phyloP scores from a whole-genome alignment of 129 eudicot species.

The Centrapalus pauciflorus region DNA sequence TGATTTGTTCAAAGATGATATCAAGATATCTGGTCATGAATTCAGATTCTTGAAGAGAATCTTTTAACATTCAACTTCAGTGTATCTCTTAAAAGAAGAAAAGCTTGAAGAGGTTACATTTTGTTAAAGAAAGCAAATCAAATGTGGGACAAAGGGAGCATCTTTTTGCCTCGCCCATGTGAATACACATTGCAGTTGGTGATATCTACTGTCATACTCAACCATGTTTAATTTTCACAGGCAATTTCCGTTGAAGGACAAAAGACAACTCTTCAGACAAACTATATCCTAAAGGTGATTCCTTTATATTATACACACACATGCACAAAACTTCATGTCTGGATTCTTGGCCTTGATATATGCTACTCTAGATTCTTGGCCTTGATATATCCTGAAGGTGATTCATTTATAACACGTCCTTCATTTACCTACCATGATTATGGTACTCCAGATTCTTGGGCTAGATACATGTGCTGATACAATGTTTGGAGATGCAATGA shows the following conservation, averaged over 20 bases:
- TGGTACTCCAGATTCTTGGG: conserved; percentile 74
- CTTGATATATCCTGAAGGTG: conserved; percentile 58
- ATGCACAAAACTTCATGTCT: background rate
- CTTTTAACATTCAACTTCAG: background rate
- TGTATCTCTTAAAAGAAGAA: background rate
- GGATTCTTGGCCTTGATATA: no score
- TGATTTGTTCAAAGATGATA: background rate
- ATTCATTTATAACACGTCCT: no score
- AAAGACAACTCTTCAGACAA: conserved; percentile 50
- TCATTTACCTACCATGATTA: background rate
- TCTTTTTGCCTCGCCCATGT: background rate
- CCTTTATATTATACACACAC: background rate
- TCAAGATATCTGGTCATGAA: background rate
- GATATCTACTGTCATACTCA: background rate
- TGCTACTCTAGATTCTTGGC: conserved; percentile 59
- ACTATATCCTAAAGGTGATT: conserved; percentile 48
- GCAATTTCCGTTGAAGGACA: conserved; percentile 57
- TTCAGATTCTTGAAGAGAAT: background rate
- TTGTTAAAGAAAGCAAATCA: background rate
- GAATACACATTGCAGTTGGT: background rate
- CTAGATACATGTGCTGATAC: conserved; percentile 87
- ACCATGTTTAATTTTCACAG: conserved; percentile 19
- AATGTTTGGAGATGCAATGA: conserved; percentile 78
- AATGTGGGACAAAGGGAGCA: background rate
- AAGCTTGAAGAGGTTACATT: background rate